Conservation (phyloP, 257 asterid genomes). For the Thymus quinquecostatus region DNA sequence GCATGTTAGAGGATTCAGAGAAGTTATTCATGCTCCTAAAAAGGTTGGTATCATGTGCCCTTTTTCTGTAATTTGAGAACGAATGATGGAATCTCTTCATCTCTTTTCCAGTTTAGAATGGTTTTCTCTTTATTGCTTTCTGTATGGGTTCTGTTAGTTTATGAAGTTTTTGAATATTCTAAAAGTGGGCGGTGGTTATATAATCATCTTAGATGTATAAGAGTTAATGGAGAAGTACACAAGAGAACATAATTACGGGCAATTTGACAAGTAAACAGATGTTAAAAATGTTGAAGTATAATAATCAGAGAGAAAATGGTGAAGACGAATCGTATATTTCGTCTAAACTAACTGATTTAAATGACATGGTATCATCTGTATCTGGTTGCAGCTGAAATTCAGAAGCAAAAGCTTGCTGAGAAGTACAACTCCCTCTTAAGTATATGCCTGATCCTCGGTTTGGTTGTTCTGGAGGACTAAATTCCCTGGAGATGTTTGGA, state of each 20-base stretch:
- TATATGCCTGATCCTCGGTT: too few relatives aligned
- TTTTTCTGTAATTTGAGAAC: neutral
- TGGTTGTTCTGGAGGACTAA: too few relatives aligned
- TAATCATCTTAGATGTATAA: too few relatives aligned
- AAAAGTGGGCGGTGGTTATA: too few relatives aligned
- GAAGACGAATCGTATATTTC: neutral
- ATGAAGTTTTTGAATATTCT: neutral
- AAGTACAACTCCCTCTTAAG: conserved; percentile 67
- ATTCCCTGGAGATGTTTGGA: too few relatives aligned
- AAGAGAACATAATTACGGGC: too few relatives aligned
- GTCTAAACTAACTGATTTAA: neutral
- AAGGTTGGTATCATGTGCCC: conserved; percentile 42
- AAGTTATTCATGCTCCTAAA: conserved; percentile 83
- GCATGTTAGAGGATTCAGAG: conserved; percentile 76
- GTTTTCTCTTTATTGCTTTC: neutral
- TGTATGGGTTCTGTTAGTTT: neutral
- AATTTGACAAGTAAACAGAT: too few relatives aligned
- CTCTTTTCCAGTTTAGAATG: neutral
- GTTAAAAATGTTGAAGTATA: too few relatives aligned
- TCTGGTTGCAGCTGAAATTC: conserved; percentile 73
- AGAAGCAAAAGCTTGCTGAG: conserved; percentile 67
- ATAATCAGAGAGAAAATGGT: neutral
- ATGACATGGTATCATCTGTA: neutral
- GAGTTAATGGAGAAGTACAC: too few relatives aligned
- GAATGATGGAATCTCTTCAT: neutral